A percentile compares a stretch with the other conserved stretches of the same genome.
phyloP scores from a whole-genome alignment of 2,329 filamentous ascomycete species.

The Ceratocystiopsis minuta region DNA sequence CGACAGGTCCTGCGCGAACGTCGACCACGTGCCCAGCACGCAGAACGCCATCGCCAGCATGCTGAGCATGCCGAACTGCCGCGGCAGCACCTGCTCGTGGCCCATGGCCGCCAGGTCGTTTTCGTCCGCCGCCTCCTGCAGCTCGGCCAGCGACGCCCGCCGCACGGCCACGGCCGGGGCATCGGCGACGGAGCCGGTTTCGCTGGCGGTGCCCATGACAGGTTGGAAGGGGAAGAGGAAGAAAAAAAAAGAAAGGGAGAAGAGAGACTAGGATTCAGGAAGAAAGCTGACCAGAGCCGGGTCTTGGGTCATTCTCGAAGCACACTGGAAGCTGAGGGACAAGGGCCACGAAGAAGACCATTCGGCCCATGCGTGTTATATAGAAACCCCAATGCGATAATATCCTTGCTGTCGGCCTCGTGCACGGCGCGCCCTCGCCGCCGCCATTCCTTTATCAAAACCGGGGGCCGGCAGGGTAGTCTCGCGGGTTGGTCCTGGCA shows the following conservation, averaged over 20 bases:
- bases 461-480: no score
- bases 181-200: no score
- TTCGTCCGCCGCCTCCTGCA: constrained; percentile 5
- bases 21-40: constrained; percentile 10
- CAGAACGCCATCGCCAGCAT: constrained; percentile 10
- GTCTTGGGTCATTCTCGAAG: constrained; percentile 4
- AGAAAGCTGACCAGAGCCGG: constrained; percentile 2
- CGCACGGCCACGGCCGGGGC: no score
- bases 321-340: no score
- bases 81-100: constrained; percentile 7
- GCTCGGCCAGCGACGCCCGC: not conserved
- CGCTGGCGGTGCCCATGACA: not conserved
- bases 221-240: not conserved
- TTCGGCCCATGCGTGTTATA: no score
- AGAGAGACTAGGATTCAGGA: not conserved
- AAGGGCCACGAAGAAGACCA: no score
- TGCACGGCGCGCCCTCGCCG: no score
- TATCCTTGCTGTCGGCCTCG: no score
- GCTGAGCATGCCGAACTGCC: constrained; percentile 7
- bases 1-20: constrained; percentile 8
- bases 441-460: not conserved
- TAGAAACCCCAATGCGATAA: not conserved
- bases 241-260: not conserved
- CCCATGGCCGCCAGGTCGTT: constrained; percentile 7
- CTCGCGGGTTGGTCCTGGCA: no score